Percentiles rank a stretch among this genome's conserved stretches.
These are phyloP conservation scores for Carex littledalei DNA, from an alignment of 176 grass and related monocot genomes.

Conservation along the genomic window DNA sequence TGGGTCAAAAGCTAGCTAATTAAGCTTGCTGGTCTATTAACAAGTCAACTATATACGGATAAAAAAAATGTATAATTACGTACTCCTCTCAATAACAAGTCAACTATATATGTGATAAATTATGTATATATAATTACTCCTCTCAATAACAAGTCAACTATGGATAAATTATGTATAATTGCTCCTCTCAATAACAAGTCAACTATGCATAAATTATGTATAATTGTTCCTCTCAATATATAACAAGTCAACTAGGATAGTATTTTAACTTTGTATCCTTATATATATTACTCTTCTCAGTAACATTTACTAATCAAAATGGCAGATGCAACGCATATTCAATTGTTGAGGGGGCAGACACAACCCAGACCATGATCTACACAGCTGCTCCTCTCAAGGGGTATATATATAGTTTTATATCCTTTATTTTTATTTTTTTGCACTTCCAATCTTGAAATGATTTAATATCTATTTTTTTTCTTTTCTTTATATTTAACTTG, in stretches of 20 bases:
- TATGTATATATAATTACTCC: neutral
- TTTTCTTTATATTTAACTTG: neutral
- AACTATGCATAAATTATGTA: neutral
- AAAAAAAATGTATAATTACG: neutral
- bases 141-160: neutral
- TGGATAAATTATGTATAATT: too few species aligned
- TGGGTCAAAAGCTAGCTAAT: neutral
- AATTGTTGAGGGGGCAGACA: conserved; percentile 3
- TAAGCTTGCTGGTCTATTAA: neutral
- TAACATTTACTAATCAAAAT: neutral
- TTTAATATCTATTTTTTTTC: neutral
- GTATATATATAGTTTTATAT: neutral
- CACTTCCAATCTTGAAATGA: neutral
- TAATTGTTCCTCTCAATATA: neutral
- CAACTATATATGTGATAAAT: too few species aligned
- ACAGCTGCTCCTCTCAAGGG: conserved; percentile 22
- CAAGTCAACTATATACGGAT: neutral
- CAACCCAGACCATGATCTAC: conserved; percentile 4
- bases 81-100: neutral
- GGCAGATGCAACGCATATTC: conserved; percentile 44
- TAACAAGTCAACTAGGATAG: neutral
- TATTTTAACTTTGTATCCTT: neutral
- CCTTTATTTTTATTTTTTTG: neutral
- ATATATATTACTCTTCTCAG: neutral
- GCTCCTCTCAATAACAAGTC: neutral